These are phyloP conservation scores for Trichoderma lentiforme DNA, from an alignment of 2,329 filamentous ascomycete species.

Conservation along the genomic window DNA sequence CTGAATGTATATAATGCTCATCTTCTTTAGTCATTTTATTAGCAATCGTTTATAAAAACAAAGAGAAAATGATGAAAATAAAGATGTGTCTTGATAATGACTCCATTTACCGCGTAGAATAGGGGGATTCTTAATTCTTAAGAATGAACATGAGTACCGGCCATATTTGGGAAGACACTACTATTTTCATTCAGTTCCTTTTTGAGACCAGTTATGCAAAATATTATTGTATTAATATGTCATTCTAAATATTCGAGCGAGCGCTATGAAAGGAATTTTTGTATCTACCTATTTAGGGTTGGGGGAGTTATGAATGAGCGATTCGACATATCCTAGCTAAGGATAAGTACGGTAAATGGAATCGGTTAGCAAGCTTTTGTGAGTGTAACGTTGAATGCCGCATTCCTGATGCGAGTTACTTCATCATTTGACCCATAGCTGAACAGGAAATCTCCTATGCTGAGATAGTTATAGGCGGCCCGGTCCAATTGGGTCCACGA, in stretches of 20 bases:
- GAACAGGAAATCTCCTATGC: conserved; percentile 28
- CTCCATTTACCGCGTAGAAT: background rate
- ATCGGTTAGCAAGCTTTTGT: background rate
- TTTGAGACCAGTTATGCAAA: background rate
- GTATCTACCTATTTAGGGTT: background rate
- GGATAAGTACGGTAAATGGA: background rate
- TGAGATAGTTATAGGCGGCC: conserved; percentile 31
- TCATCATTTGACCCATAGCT: background rate
- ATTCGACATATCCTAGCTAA: background rate
- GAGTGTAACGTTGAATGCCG: background rate
- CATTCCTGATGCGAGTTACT: background rate
- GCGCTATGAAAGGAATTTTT: background rate
- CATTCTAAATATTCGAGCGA: background rate
- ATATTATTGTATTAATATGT: background rate
- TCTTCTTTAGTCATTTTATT: no score
- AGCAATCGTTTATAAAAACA: background rate
- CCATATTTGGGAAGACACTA: background rate
- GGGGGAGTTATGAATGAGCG: background rate
- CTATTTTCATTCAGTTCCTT: background rate
- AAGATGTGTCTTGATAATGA: background rate
- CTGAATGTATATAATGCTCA: background rate
- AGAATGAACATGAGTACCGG: background rate
- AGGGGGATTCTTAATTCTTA: background rate
- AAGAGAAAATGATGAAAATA: background rate
- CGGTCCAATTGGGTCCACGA: conserved; percentile 35